These are phyloP conservation scores for Wickerhamiella azymoides DNA, from an alignment of 805 yeast genomes.

Conservation along the genomic window DNA sequence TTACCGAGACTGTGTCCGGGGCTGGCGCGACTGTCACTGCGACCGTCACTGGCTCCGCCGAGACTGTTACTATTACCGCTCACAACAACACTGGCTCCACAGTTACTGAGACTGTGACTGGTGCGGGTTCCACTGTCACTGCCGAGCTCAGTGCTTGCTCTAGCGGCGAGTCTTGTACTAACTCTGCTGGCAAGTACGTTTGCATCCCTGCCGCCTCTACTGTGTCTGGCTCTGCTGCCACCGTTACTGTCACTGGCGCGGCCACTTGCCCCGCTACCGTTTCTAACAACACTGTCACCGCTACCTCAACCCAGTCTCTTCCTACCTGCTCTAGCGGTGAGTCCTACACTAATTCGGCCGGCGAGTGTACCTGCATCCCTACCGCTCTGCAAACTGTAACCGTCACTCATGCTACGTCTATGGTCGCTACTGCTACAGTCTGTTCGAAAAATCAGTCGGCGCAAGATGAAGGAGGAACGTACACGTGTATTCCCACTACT, in stretches of 20 bases:
- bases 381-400: constrained; percentile 5
- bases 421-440: constrained; percentile 4
- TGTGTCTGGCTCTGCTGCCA: neutral
- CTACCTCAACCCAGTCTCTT: neutral
- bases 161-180: neutral
- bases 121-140: constrained; percentile 3
- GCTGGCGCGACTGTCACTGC: constrained; percentile 13
- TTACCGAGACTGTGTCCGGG: constrained; percentile 13
- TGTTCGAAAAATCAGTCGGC: constrained; percentile 1
- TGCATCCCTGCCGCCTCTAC: constrained; percentile 4
- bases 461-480: constrained; percentile 4
- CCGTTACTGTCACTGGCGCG: constrained; percentile 8
- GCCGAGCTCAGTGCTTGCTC: constrained; percentile 7
- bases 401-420: neutral
- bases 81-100: constrained; percentile 8
- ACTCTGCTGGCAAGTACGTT: neutral
- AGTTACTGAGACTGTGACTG: constrained; percentile 11
- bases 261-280: constrained; percentile 2
- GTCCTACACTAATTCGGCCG: constrained; percentile 2
- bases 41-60: constrained; percentile 9
- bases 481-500: constrained; percentile 6
- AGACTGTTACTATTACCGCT: constrained; percentile 15
- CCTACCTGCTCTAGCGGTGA: constrained; percentile 5
- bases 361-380: constrained; percentile 5
- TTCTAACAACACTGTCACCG: constrained; percentile 6